Evolutionary conservation across 306 rosid species (phyloP).

Genomic region (Mimosa pudica): DNA sequence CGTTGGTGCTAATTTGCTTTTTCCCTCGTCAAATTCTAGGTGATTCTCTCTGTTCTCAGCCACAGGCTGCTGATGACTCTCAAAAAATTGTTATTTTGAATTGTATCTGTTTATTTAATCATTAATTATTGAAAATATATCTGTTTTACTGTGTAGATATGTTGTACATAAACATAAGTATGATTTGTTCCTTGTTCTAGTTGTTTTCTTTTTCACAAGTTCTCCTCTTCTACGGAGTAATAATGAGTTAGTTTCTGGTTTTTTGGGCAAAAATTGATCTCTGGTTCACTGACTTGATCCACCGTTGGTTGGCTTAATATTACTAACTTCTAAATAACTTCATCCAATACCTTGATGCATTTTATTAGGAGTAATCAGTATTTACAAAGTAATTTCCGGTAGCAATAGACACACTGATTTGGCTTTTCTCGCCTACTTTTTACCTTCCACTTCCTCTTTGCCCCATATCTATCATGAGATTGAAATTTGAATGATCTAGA

Average conservation of each 20-base stretch:
- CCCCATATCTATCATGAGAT: no score
- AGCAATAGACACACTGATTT: no score
- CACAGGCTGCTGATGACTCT: not conserved
- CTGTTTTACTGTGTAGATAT: not conserved
- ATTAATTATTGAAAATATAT: slow-evolving; percentile 2
- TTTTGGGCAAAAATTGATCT: not conserved
- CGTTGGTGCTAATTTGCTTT: not conserved
- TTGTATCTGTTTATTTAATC: slow-evolving; percentile 8
- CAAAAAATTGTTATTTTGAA: not conserved
- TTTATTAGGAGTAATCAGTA: no score
- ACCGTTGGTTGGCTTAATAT: not conserved
- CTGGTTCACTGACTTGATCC: not conserved
- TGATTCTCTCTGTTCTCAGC: slow-evolving; percentile 21
- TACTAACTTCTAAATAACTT: no score
- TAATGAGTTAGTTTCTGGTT: not conserved
- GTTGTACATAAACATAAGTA: not conserved
- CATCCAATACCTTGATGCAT: no score
- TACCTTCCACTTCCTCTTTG: no score
- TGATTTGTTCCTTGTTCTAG: not conserved
- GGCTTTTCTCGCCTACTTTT: no score
- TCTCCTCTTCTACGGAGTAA: not conserved
- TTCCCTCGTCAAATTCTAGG: not conserved
- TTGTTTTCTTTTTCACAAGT: not conserved
- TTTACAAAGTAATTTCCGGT: no score
- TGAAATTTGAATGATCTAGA: no score